Conservation (phyloP, 1,284 basidiomycete genomes). For the Phenoliferia sp. region DNA sequence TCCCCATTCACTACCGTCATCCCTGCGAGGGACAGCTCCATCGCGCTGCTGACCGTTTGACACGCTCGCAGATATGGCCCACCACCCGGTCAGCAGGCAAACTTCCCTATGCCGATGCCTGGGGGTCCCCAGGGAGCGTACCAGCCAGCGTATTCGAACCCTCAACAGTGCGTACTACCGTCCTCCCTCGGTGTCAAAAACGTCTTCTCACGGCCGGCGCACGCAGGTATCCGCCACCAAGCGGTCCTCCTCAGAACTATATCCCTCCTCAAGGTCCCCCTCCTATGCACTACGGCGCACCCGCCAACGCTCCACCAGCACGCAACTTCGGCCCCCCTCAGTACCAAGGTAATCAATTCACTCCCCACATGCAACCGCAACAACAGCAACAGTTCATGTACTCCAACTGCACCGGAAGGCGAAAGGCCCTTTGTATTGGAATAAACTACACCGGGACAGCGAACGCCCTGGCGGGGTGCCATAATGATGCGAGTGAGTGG, state of each 20-base stretch:
- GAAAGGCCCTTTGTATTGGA: constrained; percentile 34
- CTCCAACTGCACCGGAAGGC: constrained; percentile 36
- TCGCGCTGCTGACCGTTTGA: too few relatives aligned
- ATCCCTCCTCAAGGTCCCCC: too few relatives aligned
- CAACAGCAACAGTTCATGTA: constrained; percentile 24
- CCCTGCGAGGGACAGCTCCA: too few relatives aligned
- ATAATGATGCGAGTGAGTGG: constrained; percentile 62
- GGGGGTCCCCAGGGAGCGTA: too few relatives aligned
- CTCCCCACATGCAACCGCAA: constrained; percentile 22
- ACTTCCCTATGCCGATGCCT: too few relatives aligned
- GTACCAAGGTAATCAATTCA: constrained; percentile 31
- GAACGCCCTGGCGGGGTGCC: constrained; percentile 68
- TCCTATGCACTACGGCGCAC: constrained; percentile 32
- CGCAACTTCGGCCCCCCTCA: constrained; percentile 29
- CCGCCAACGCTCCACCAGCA: background rate
- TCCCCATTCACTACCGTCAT: too few relatives aligned
- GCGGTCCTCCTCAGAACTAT: background rate
- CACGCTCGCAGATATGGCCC: background rate
- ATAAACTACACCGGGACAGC: constrained; percentile 58
- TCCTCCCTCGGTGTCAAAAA: background rate
- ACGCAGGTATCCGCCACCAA: background rate
- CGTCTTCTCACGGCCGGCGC: background rate
- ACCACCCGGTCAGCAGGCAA: background rate
- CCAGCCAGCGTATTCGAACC: constrained; percentile 32
- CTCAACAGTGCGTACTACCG: background rate